These are phyloP conservation scores for Olyra latifolia DNA, from an alignment of 176 grass and related monocot species.

Conservation along the genomic window DNA sequence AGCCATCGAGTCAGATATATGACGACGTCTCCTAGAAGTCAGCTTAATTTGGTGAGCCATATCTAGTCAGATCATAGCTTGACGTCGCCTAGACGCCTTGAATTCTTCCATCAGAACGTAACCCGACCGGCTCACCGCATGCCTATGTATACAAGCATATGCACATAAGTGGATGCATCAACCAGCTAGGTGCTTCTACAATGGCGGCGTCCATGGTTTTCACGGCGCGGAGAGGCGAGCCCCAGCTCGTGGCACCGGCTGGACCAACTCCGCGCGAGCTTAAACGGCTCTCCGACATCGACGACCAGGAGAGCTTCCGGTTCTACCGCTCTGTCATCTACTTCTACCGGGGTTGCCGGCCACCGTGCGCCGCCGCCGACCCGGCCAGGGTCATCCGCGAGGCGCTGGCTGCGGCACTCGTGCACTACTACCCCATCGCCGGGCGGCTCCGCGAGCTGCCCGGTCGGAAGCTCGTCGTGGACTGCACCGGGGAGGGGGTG, in stretches of 20 bases:
- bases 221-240: slow-evolving; percentile 11
- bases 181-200: background rate
- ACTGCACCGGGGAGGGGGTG: slow-evolving; percentile 53
- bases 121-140: too few species aligned
- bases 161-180: background rate
- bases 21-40: too few species aligned
- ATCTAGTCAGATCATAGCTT: too few species aligned
- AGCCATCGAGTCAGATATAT: too few species aligned
- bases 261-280: slow-evolving; percentile 31
- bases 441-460: slow-evolving; percentile 38
- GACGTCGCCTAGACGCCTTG: too few species aligned
- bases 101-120: too few species aligned
- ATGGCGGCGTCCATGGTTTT: slow-evolving; percentile 28
- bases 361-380: background rate
- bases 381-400: slow-evolving; percentile 23
- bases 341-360: slow-evolving; percentile 5
- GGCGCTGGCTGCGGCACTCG: slow-evolving; percentile 23
- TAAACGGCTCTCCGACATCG: slow-evolving; percentile 46
- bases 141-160: too few species aligned
- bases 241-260: slow-evolving; percentile 29
- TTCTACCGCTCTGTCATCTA: slow-evolving; percentile 37
- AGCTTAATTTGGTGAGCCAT: too few species aligned
- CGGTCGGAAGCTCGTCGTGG: slow-evolving; percentile 37
- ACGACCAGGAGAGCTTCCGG: slow-evolving; percentile 46
- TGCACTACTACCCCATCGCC: slow-evolving; percentile 49